phyloP scores from a whole-genome alignment of 148 eudicot species.

The Dysphania ambrosioides region DNA sequence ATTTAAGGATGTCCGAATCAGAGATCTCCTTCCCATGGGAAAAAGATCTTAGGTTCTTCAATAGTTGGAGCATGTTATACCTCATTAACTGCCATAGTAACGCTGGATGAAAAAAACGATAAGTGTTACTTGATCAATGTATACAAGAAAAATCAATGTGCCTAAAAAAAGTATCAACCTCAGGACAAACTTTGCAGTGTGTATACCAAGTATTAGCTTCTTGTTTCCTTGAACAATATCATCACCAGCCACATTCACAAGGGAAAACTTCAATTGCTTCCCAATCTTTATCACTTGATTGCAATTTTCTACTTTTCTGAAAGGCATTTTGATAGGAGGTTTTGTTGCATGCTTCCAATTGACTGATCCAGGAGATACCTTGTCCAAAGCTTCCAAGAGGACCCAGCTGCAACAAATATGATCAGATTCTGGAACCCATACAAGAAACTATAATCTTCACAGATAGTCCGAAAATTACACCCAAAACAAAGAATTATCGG shows the following conservation, averaged over 20 bases:
- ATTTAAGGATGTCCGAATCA: slow-evolving; percentile 71
- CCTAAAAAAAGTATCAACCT: not conserved
- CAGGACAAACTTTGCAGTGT: not conserved
- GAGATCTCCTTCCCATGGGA: slow-evolving; percentile 79
- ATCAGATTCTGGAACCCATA: not conserved
- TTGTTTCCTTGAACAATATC: slow-evolving; percentile 92
- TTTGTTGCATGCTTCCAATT: slow-evolving; percentile 89
- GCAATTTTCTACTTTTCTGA: slow-evolving; percentile 94
- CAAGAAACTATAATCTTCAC: not conserved
- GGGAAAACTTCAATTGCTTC: slow-evolving; percentile 63
- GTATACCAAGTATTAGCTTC: slow-evolving; percentile 72
- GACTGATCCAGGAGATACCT: slow-evolving; percentile 85
- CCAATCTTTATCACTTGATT: slow-evolving; percentile 82
- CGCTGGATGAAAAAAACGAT: slow-evolving; percentile 47
- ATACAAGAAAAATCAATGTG: not conserved
- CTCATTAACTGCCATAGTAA: slow-evolving; percentile 98
- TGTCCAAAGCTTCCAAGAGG: slow-evolving; percentile 85
- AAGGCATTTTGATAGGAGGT: slow-evolving; percentile 95
- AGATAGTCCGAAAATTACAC: not conserved
- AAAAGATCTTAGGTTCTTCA: slow-evolving; percentile 75
- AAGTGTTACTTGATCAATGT: not conserved
- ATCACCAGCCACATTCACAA: slow-evolving; percentile 81
- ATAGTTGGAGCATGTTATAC: slow-evolving; percentile 81
- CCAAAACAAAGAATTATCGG: not conserved
- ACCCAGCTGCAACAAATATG: slow-evolving; percentile 58